Evolutionary conservation across 2,329 filamentous ascomycete species (phyloP), one percentile per base, ranked within the genome.

Genomic region (Talaromyces sp.): DNA sequence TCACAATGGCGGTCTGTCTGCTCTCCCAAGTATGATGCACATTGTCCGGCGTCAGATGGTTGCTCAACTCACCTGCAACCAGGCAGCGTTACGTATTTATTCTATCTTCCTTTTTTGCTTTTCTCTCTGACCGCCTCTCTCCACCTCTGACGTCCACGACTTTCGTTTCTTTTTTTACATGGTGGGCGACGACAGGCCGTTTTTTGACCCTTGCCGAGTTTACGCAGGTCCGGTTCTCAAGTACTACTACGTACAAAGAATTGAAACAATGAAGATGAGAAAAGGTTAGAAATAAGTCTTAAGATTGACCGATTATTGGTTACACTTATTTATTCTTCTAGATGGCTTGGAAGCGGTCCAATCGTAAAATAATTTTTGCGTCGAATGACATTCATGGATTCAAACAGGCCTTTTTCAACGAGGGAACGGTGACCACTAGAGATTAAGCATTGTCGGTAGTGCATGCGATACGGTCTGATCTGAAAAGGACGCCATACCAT

Each of bases 1-100:
- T 58, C 29, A 45, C 40, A 63, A 58, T 63, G 61, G 61, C 61
- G 61, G 61, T 63, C 61, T 63, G 61, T 40, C 38, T 56, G 54
- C 22, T 43, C 22, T 27, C 19, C 6, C 15, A 25, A 58, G 2
- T n/a, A 27, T 45, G 13, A 59, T 45, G 36, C 15, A 22, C 56
- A 45, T 43, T 38, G 1, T 43, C 15, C 22, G 10, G 19, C 22
- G 10, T 43, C 34, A 53, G 34, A 22, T 19, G 43, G 60, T 29
- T 54, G 60, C 36, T 62, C 58, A 51, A 34, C 31, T 61, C 45
- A 38, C 8, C 29, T 51, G 59, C 60, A 62, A 25, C 31, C 25
- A 43, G 47, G 45, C 45, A 40, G 22, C n/a, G 31, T 40, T 53
- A 43, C 56, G 56, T 59, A 34, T 62, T 54, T 34, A 25, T 58